Percentiles rank a stretch among this genome's conserved stretches.
phyloP scores from a whole-genome alignment of 345 rosid genomes.

The Sisymbrium irio region DNA sequence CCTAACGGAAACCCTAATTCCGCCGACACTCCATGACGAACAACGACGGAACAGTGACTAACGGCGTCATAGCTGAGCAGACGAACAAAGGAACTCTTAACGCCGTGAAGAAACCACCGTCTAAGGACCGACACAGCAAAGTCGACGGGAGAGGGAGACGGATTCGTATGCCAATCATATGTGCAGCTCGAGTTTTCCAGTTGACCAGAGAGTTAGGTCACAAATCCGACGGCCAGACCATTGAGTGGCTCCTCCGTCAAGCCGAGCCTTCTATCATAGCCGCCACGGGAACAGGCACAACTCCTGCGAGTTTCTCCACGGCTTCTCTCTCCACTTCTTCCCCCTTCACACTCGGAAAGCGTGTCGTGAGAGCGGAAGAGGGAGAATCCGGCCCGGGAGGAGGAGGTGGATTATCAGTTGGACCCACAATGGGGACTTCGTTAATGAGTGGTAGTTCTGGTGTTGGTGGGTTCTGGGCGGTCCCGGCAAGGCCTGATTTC shows the following conservation, averaged over 20 bases:
- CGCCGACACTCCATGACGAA: constrained; percentile 19
- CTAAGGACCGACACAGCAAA: constrained; percentile 13
- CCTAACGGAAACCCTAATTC: background rate
- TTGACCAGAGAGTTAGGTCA: constrained; percentile 6
- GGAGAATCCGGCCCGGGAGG: constrained; percentile 39
- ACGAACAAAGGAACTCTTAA: constrained; percentile 32
- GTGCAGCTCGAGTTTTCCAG: constrained; percentile 12
- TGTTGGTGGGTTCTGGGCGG: constrained; percentile 81
- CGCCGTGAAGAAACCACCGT: constrained; percentile 17
- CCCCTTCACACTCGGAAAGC: constrained; percentile 85
- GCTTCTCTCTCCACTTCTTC: constrained; percentile 54
- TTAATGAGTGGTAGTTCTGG: constrained; percentile 17
- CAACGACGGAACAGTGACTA: constrained; percentile 13
- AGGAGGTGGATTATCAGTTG: constrained; percentile 47
- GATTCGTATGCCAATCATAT: constrained; percentile 12
- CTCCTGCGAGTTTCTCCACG: constrained; percentile 12
- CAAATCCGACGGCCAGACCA: constrained; percentile 20
- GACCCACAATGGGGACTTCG: constrained; percentile 37
- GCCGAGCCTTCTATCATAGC: constrained; percentile 22
- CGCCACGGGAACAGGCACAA: constrained; percentile 10
- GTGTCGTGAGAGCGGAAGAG: constrained; percentile 59
- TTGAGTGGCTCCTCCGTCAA: constrained; percentile 17
- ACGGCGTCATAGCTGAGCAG: constrained; percentile 23
- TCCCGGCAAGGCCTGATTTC: constrained; percentile 75
- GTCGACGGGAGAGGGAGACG: constrained; percentile 20